Base-by-base conservation (phyloP, 2,329 filamentous ascomycete genomes). In the Sporothrix luriei region DNA sequence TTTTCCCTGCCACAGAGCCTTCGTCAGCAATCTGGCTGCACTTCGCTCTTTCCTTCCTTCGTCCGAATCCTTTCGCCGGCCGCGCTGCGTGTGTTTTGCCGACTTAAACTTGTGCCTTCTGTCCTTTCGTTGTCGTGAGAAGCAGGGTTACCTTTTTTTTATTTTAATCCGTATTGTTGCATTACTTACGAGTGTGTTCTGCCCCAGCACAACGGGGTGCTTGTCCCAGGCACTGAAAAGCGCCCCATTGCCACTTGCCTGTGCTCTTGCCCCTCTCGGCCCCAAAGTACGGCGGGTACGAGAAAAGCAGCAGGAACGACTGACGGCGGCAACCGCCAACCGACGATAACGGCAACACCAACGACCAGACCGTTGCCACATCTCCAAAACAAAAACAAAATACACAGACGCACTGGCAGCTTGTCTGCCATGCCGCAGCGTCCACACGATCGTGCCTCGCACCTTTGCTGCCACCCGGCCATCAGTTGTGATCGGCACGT, bases 11-110 rank as follows among this genome's bases (percentile, higher is more conserved):
- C 26, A 26, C 16, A 49, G 48, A 19, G 29, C 64, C 26, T 68
- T 52, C 55, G 67, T 68, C 54, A 68, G 67, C 67, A 68, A 68
- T 49, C 61, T 33, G 61, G 59, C 7, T 24, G 40, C 21, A 54
- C 54, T 33, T 43, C 24, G n/a, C 46, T 51, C 46, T 52, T 52
- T 52, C 46, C 62, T 29, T 68, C 16, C 38, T 62, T 62, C 55
- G 57, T 48, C 57, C 68, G 48, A 48, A 55, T 38, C 48, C 48
- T 55, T 26, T 40, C 55, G 46, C 52, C 46, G 66, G 24, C 38
- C 43, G 49, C 11, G 33, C 64, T 21, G n/a, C 65, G 14, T 21
- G 16, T n/a, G 48, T n/a, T 67, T 46, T 55, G 26, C 61, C 43
- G 24, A 48, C 14, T 68, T 24, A 21, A n/a, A 29, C 19, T 21